phyloP scores from a whole-genome alignment of 495 filamentous ascomycete species.

The Aspergillus biplanus region DNA sequence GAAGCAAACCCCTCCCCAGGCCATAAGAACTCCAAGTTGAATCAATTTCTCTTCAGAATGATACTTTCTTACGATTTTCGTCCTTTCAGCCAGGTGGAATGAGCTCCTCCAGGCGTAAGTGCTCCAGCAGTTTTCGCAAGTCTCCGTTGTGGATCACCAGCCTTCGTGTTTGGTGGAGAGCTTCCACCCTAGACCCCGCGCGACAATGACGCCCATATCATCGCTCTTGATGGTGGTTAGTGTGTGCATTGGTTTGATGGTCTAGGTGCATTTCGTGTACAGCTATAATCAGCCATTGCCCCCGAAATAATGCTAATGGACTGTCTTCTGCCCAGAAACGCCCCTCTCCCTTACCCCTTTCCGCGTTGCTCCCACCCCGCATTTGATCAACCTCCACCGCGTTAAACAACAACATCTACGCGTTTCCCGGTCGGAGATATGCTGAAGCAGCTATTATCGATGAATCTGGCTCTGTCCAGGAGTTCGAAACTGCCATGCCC shows the following conservation, averaged over 20 bases:
- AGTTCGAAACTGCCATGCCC: slow-evolving; percentile 37
- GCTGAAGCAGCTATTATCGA: slow-evolving; percentile 56
- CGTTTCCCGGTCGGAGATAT: slow-evolving; percentile 62
- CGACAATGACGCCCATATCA: slow-evolving; percentile 70
- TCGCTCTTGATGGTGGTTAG: slow-evolving; percentile 50
- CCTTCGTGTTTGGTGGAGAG: slow-evolving; percentile 57
- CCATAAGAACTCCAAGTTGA: too few species aligned
- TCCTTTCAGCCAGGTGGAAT: slow-evolving; percentile 9
- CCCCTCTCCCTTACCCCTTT: neutral
- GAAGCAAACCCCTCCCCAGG: too few species aligned
- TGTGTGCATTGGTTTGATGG: neutral
- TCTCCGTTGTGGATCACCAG: slow-evolving; percentile 63
- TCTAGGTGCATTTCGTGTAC: neutral
- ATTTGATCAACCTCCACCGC: slow-evolving; percentile 53
- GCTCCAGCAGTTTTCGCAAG: slow-evolving; percentile 70
- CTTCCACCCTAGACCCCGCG: slow-evolving; percentile 51
- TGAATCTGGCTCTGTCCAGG: slow-evolving; percentile 55
- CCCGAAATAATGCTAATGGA: neutral
- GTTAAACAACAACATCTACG: slow-evolving; percentile 50
- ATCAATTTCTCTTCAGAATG: too few species aligned
- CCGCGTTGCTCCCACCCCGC: slow-evolving; percentile 36
- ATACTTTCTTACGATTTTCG: neutral
- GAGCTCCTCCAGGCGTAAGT: slow-evolving; percentile 11
- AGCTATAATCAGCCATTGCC: neutral
- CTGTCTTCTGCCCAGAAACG: slow-evolving; percentile 12